These are phyloP conservation scores for Tinospora cordifolia DNA, from an alignment of 164 flowering plant genomes.

Conservation along the genomic window DNA sequence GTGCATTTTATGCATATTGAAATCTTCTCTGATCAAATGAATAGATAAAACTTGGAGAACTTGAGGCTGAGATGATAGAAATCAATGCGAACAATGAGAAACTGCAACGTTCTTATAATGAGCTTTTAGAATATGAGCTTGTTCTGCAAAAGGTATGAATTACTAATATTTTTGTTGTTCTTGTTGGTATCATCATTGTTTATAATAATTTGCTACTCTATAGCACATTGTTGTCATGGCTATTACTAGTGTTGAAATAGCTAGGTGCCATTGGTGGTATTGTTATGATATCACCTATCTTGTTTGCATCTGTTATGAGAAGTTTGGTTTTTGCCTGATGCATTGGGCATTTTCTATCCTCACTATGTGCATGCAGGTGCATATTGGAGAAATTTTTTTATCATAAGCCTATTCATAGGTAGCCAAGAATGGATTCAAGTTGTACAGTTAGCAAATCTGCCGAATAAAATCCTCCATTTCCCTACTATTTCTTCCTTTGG, in stretches of 20 bases:
- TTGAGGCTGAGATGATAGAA: conserved; percentile 89
- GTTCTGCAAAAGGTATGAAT: conserved; percentile 71
- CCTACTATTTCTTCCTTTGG: neutral
- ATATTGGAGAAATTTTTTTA: too few species aligned
- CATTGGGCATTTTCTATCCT: too few species aligned
- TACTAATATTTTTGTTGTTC: neutral
- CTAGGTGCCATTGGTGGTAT: neutral
- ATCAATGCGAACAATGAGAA: conserved; percentile 81
- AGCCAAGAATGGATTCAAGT: too few species aligned
- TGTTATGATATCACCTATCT: too few species aligned
- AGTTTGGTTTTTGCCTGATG: too few species aligned
- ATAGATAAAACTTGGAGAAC: conserved; percentile 87
- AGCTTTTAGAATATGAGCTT: conserved; percentile 82
- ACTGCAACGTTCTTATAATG: conserved; percentile 74
- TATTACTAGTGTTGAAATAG: neutral
- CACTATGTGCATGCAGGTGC: too few species aligned
- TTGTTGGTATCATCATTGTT: neutral
- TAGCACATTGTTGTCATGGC: neutral
- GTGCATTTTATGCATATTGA: conserved; percentile 1
- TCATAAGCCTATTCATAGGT: too few species aligned
- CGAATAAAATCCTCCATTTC: too few species aligned
- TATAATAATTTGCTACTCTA: neutral
- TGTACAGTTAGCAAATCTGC: too few species aligned
- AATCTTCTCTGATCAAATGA: neutral
- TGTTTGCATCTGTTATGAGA: too few species aligned